These are phyloP conservation scores for Neurospora intermedia DNA, from an alignment of 495 filamentous ascomycete genomes.

Conservation along the genomic window DNA sequence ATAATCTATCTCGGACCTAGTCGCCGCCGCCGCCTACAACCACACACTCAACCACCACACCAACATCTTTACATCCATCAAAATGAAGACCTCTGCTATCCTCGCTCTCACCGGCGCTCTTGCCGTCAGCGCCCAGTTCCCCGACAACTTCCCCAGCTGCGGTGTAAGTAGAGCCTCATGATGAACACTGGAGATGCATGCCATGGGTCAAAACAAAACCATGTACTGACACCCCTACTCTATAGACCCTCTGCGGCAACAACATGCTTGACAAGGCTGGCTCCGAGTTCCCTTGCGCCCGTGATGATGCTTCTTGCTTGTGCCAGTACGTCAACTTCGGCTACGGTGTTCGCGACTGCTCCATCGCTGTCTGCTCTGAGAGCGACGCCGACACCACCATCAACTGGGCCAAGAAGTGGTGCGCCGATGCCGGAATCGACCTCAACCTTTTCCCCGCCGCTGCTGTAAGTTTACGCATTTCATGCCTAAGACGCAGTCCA, in stretches of 20 bases:
- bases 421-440: constrained; percentile 12
- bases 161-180: constrained; percentile 27
- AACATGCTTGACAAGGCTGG: constrained; percentile 59
- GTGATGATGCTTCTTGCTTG: constrained; percentile 50
- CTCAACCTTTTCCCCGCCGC: constrained; percentile 19
- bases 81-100: constrained; percentile 30
- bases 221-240: constrained; percentile 7
- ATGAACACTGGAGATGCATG: background rate
- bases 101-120: constrained; percentile 20
- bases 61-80: constrained; percentile 12
- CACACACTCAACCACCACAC: background rate
- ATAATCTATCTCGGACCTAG: background rate
- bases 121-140: constrained; percentile 20
- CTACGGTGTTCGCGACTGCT: constrained; percentile 74
- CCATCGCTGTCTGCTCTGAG: constrained; percentile 48
- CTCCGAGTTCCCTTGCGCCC: constrained; percentile 45
- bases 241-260: constrained; percentile 52
- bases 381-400: constrained; percentile 20
- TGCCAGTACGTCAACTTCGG: constrained; percentile 58
- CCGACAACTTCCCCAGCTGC: constrained; percentile 23
- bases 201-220: background rate
- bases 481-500: background rate
- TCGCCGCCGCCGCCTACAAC: background rate
- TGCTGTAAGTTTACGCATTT: constrained; percentile 3
- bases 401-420: constrained; percentile 24